Evolutionary conservation across 495 filamentous ascomycete species (phyloP).

Genomic region (Lindgomyces ingoldianus): DNA sequence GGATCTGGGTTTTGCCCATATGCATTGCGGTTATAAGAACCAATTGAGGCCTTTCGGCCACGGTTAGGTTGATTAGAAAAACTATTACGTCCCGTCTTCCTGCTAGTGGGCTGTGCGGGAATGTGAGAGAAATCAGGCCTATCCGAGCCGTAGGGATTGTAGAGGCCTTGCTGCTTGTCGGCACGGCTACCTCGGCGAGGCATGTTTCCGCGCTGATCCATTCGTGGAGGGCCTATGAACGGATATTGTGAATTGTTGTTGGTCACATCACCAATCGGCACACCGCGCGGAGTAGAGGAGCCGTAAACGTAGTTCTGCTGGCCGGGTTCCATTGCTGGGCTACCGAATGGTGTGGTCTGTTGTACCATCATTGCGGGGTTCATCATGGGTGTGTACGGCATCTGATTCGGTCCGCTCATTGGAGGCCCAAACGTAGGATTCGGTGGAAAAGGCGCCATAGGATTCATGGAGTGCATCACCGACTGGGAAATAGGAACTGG

Average conservation of each 20-base stretch:
- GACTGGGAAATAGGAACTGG: background rate
- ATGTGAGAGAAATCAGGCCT: slow-evolving; percentile 21
- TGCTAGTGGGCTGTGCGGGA: background rate
- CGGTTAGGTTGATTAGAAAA: slow-evolving; percentile 10
- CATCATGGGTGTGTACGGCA: slow-evolving; percentile 5
- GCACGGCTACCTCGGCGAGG: slow-evolving; percentile 7
- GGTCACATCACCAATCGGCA: slow-evolving; percentile 20
- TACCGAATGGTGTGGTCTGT: background rate
- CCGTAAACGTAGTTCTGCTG: background rate
- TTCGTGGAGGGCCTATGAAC: background rate
- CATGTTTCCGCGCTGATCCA: background rate
- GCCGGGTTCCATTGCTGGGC: background rate
- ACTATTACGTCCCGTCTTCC: slow-evolving; percentile 10
- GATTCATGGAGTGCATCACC: background rate
- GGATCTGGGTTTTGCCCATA: slow-evolving; percentile 7
- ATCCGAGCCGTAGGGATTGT: slow-evolving; percentile 24
- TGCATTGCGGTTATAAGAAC: slow-evolving; percentile 10
- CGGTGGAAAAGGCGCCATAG: background rate
- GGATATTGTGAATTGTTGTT: slow-evolving; percentile 17
- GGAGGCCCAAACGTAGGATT: background rate
- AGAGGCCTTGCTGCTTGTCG: slow-evolving; percentile 1
- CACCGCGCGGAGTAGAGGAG: background rate
- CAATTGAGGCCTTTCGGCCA: slow-evolving; percentile 19
- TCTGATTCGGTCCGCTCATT: background rate
- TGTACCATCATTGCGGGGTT: background rate